A percentile compares a stretch with the other conserved stretches of the same genome.
Evolutionary conservation across 2,329 filamentous ascomycete genomes (phyloP).

Genomic region (Fusarium sp.): DNA sequence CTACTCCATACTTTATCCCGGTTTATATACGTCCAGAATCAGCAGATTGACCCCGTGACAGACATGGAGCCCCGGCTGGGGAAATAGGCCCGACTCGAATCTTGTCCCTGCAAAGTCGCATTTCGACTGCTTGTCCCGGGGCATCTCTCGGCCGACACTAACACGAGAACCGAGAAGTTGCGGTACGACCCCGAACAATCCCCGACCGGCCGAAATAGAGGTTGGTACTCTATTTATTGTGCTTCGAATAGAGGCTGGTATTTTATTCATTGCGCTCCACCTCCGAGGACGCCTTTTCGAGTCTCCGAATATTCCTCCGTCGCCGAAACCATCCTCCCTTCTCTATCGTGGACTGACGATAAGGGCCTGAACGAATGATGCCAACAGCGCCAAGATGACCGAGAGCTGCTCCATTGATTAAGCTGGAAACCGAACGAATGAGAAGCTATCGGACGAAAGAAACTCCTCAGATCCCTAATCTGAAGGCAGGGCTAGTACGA

Average conservation of each 20-base stretch:
- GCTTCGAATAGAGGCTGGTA: not conserved
- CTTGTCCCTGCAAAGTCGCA: not conserved
- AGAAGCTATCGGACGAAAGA: not conserved
- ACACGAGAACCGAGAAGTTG: not conserved
- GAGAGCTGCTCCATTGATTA: not conserved
- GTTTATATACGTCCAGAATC: not conserved
- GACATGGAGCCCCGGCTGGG: not conserved
- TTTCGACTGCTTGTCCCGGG: not conserved
- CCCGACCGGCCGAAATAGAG: not conserved
- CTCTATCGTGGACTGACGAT: not conserved
- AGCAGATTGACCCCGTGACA: not conserved
- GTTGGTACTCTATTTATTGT: not conserved
- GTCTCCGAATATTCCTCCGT: not conserved
- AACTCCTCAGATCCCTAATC: not conserved
- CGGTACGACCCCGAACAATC: not conserved
- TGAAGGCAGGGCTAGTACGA: not conserved
- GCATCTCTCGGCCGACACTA: not conserved
- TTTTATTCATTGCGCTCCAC: too few relatives aligned
- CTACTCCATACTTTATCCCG: not conserved
- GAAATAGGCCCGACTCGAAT: not conserved
- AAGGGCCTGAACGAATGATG: not conserved
- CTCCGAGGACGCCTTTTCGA: not conserved
- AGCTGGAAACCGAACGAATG: not conserved
- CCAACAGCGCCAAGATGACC: not conserved
- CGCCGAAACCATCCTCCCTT: not conserved